Percentiles rank a stretch among this genome's conserved stretches.
Conservation (phyloP, 164 flowering plant genomes). For the Taxillus chinensis region DNA sequence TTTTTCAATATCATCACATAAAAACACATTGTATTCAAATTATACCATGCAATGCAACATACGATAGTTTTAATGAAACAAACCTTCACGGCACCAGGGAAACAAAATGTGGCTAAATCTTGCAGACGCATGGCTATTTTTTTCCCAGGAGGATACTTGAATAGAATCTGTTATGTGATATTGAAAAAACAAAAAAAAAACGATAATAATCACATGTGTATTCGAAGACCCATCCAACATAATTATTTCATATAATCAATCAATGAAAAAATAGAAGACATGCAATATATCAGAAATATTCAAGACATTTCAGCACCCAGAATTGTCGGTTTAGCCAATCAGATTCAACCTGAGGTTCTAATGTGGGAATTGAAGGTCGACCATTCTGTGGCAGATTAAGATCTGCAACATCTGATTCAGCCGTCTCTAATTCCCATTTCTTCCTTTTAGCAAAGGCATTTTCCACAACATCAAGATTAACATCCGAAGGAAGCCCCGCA, state of each 20-base stretch:
- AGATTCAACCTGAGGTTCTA: slow-evolving; percentile 77
- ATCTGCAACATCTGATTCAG: slow-evolving; percentile 33
- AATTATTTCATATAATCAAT: too few relatives aligned
- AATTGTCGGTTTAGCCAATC: background rate
- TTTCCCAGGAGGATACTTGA: slow-evolving; percentile 82
- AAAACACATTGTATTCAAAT: too few relatives aligned
- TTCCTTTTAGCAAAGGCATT: slow-evolving; percentile 68
- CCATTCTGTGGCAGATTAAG: slow-evolving; percentile 24
- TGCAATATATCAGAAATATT: background rate
- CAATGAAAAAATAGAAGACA: background rate
- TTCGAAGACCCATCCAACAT: too few relatives aligned
- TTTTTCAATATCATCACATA: too few relatives aligned
- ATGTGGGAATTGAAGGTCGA: slow-evolving; percentile 43
- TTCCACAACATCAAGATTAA: slow-evolving; percentile 68
- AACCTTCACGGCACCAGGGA: slow-evolving; percentile 89
- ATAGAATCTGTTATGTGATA: slow-evolving; percentile 48
- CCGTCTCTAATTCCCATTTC: slow-evolving; percentile 62
- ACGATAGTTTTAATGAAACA: background rate
- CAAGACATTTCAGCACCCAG: background rate
- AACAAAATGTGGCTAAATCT: slow-evolving; percentile 86
- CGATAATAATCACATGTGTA: background rate
- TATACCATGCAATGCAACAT: too few relatives aligned
- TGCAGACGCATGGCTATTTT: slow-evolving; percentile 47
- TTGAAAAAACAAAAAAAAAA: background rate
- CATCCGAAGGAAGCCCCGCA: slow-evolving; percentile 75